A percentile compares a stretch with the other conserved stretches of the same genome.
Conservation (phyloP, 768 basidiomycete species). For the Naematelia aurantialba region DNA sequence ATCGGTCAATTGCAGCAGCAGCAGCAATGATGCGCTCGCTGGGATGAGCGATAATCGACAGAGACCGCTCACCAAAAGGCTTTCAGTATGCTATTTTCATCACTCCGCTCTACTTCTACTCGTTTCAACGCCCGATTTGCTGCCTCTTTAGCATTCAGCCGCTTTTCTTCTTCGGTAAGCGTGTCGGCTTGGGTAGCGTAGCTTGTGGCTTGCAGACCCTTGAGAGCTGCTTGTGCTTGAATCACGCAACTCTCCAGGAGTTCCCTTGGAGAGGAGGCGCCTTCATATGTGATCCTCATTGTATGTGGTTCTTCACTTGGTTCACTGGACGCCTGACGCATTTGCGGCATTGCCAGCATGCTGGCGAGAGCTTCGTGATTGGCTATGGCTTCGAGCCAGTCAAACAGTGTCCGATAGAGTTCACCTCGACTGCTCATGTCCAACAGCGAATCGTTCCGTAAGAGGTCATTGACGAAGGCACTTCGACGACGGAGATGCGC, state of each 20-base stretch:
- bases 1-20: constrained; percentile 78
- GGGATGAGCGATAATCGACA: not conserved
- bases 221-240: constrained; percentile 86
- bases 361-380: constrained; percentile 87
- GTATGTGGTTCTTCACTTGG: constrained; percentile 1
- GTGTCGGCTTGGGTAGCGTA: not conserved
- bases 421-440: constrained; percentile 87
- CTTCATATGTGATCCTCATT: constrained; percentile 70
- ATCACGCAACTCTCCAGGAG: constrained; percentile 85
- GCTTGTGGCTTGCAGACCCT: constrained; percentile 61
- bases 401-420: constrained; percentile 81
- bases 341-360: constrained; percentile 88
- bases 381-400: constrained; percentile 92
- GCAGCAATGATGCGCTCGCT: constrained; percentile 74
- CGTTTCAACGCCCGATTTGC: constrained; percentile 60
- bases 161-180: constrained; percentile 70
- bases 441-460: constrained; percentile 85
- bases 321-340: constrained; percentile 51
- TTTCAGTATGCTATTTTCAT: constrained; percentile 74
- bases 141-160: constrained; percentile 56
- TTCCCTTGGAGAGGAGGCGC: constrained; percentile 83
- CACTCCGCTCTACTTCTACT: constrained; percentile 59
- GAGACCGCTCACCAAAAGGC: constrained; percentile 61
- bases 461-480: constrained; percentile 77
- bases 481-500: constrained; percentile 88